Conservation (phyloP, 768 basidiomycete species). For the Floccularia luteovirens region DNA sequence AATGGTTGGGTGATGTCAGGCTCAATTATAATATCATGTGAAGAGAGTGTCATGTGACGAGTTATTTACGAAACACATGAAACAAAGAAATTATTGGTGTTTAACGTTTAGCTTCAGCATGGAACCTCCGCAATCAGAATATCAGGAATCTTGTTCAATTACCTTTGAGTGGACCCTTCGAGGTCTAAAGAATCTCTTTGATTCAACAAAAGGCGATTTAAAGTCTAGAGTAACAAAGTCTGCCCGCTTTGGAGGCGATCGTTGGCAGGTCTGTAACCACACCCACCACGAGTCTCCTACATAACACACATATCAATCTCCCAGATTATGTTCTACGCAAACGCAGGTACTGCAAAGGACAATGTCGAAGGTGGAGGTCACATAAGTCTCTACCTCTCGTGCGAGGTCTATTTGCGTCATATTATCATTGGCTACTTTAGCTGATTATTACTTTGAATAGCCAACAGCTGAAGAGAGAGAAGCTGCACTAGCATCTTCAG, state of each 20-base stretch:
- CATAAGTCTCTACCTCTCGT: constrained; percentile 74
- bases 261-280: constrained; percentile 60
- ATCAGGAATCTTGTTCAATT: constrained; percentile 46
- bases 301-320: constrained; percentile 8
- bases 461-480: constrained; percentile 76
- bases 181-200: constrained; percentile 67
- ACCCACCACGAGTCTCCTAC: not conserved
- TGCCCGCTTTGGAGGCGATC: constrained; percentile 64
- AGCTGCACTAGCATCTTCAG: constrained; percentile 42
- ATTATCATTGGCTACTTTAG: not conserved
- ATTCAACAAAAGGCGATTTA: constrained; percentile 67
- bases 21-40: no score
- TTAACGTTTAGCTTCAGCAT: no score
- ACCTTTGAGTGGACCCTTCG: constrained; percentile 76
- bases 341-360: constrained; percentile 60
- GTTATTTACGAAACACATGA: no score
- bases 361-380: constrained; percentile 41
- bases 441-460: constrained; percentile 23
- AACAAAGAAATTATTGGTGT: no score
- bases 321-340: constrained; percentile 82
- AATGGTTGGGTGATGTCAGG: constrained; percentile 42
- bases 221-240: constrained; percentile 79
- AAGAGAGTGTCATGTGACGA: no score
- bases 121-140: constrained; percentile 25
- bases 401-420: constrained; percentile 48